Evolutionary conservation across 345 rosid species (phyloP).

Genomic region (Populus davidiana): DNA sequence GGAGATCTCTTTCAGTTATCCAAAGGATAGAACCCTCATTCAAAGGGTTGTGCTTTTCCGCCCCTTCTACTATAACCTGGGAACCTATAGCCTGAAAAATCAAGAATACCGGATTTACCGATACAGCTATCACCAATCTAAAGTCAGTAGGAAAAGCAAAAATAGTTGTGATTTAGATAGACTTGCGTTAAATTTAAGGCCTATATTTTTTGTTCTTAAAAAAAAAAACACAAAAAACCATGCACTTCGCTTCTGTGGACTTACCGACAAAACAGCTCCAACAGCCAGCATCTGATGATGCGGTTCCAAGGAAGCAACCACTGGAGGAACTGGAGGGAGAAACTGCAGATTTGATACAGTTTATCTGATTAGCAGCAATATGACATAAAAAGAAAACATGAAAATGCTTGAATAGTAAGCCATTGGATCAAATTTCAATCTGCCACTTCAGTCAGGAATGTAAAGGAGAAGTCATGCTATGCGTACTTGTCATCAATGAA

Average conservation of each 20-base stretch:
- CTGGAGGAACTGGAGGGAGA: conserved; percentile 81
- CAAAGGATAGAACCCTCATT: conserved; percentile 84
- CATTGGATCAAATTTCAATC: neutral
- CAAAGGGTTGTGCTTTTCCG: conserved; percentile 73
- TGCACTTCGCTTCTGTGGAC: conserved; percentile 8
- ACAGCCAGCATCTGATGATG: conserved; percentile 73
- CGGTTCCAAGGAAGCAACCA: conserved; percentile 53
- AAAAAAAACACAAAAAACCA: neutral
- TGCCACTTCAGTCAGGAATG: neutral
- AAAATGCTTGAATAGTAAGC: neutral
- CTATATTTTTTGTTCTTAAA: too few relatives aligned
- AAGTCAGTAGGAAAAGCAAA: neutral
- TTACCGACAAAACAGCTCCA: conserved; percentile 82
- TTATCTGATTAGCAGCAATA: neutral
- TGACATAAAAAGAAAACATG: neutral
- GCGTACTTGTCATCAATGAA: neutral
- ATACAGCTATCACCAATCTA: neutral
- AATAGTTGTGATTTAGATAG: neutral
- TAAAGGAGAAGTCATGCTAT: neutral
- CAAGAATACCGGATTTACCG: neutral
- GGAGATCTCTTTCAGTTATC: conserved; percentile 66
- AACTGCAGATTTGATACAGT: conserved; percentile 36
- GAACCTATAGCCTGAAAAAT: conserved; percentile 54
- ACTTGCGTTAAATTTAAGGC: neutral
- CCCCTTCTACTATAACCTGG: conserved; percentile 87